Percentiles rank a stretch among this genome's conserved stretches.
Conservation (phyloP, 768 basidiomycete species). For the Neoboletus brunneissimus region DNA sequence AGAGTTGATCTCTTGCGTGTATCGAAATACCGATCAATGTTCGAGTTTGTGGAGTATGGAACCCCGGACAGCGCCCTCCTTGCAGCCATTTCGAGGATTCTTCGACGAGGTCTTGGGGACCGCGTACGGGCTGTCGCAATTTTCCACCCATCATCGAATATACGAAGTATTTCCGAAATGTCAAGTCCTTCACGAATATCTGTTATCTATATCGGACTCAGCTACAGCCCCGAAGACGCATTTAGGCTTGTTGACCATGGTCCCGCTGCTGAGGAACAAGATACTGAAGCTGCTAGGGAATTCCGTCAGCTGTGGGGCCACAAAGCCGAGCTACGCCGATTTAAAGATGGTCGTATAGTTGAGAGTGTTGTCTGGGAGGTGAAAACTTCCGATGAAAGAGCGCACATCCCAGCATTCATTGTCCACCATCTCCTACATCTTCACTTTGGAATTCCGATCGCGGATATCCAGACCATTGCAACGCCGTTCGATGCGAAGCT, state of each 20-base stretch:
- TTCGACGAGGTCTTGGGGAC: conserved; percentile 69
- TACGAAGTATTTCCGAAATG: conserved; percentile 50
- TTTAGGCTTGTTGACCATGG: conserved; percentile 91
- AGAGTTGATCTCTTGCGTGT: conserved; percentile 49
- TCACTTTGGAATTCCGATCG: conserved; percentile 67
- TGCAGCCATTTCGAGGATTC: conserved; percentile 45
- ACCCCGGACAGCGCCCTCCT: conserved; percentile 56
- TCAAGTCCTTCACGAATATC: conserved; percentile 50
- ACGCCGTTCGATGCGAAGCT: conserved; percentile 55
- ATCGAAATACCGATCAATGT: conserved; percentile 41
- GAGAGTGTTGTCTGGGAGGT: conserved; percentile 99
- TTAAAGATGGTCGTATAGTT: conserved; percentile 90
- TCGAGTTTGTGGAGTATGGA: conserved; percentile 51
- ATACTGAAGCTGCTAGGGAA: conserved; percentile 45
- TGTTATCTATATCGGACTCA: conserved; percentile 66
- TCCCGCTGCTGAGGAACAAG: conserved; percentile 66
- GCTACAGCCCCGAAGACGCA: conserved; percentile 69
- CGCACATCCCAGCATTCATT: conserved; percentile 72
- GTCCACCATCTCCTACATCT: conserved; percentile 68
- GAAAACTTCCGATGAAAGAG: conserved; percentile 72
- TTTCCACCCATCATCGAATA: conserved; percentile 48
- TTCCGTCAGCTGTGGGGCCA: conserved; percentile 91
- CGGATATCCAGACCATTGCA: conserved; percentile 59
- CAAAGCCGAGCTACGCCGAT: conserved; percentile 88
- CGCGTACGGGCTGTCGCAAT: conserved; percentile 66